Evolutionary conservation across 2,329 filamentous ascomycete genomes (phyloP).

Genomic region (Penicillium crustosum): DNA sequence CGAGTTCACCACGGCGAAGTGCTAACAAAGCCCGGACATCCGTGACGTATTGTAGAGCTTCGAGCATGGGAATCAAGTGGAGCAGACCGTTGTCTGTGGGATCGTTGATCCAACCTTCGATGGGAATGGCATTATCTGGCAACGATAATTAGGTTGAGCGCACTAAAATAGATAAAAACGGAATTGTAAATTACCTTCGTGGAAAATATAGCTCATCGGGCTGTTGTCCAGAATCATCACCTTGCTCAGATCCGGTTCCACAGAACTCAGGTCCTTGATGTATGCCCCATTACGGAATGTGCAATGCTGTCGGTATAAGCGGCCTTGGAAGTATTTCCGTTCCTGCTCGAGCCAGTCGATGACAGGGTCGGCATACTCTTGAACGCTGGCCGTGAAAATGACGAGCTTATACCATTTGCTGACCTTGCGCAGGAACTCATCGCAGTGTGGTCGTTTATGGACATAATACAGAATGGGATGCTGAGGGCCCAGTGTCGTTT

Average conservation of each 20-base stretch:
- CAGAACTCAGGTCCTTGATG: constrained; percentile 94
- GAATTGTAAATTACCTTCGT: constrained; percentile 68
- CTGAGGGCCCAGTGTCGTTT: constrained; percentile 71
- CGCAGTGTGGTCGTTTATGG: constrained; percentile 94
- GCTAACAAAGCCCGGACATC: constrained; percentile 90
- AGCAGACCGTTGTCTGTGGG: constrained; percentile 94
- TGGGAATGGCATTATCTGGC: constrained; percentile 95
- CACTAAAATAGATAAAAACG: neutral
- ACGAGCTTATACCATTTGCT: constrained; percentile 99
- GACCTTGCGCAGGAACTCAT: constrained; percentile 91
- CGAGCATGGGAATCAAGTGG: constrained; percentile 86
- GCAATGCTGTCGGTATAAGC: constrained; percentile 97
- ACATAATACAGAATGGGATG: constrained; percentile 98
- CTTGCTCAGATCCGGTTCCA: constrained; percentile 94
- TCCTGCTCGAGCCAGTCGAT: constrained; percentile 98
- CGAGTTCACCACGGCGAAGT: constrained; percentile 75
- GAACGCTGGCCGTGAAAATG: constrained; percentile 93
- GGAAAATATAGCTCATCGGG: constrained; percentile 96
- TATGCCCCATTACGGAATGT: constrained; percentile 93
- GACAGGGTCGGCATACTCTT: constrained; percentile 97
- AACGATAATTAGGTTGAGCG: constrained; percentile 8
- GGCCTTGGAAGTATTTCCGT: constrained; percentile 88
- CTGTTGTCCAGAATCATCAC: constrained; percentile 99
- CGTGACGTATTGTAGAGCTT: constrained; percentile 93
- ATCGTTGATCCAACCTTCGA: constrained; percentile 99